Base-by-base conservation (phyloP, 352 stramenopile genomes). In the Phytophthora fragariae region DNA sequence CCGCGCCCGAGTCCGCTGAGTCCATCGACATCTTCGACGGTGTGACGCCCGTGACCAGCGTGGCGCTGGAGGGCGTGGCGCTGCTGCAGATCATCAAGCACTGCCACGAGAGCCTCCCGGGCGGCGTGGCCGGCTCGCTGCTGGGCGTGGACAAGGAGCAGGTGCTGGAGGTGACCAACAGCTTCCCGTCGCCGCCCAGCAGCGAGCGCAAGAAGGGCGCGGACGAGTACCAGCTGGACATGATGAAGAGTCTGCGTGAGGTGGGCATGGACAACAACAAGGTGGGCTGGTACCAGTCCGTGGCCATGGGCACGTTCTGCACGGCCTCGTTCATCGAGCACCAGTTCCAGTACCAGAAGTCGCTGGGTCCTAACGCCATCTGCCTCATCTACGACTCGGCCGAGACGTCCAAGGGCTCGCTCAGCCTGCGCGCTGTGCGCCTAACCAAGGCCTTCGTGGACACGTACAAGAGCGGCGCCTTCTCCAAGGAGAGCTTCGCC, bases 181-280 rank as follows among this genome's bases (percentile, higher is more conserved):
- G 92, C 72, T 99, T 99, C 84, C 97, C 97, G 39, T 98, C 98
- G 76, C 97, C 97, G 5, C 66, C 84, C 63, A 92, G 70, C 70
- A 84, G 66, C 75, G 88, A 92, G 80, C 90, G 92, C 57, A 93
- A 93, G 72, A 83, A 90, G 41, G 87, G 93, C 29, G 81, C 86
- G 46, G 90, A 99, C 70, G 97, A 99, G 77, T 99, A 98, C 76
- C 96, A 99, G 83, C 89, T 99, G 24, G 96, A 99, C 84, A 99
- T 99, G 98, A 99, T 99, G 97, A 98, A 99, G 84, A 99, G 98
- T 89, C 80, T 99, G 53, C 90, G 96, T 55, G 97, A 99, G 81
- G 89, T 99, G 31, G 99, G 99, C 76, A 98, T 99, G 73, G 97
- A 99, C 81, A 99, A 99, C 85, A 99, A 99, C 84, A 99, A 98